These are phyloP conservation scores for Trametes maxima DNA, from an alignment of 768 basidiomycete species.

Conservation along the genomic window DNA sequence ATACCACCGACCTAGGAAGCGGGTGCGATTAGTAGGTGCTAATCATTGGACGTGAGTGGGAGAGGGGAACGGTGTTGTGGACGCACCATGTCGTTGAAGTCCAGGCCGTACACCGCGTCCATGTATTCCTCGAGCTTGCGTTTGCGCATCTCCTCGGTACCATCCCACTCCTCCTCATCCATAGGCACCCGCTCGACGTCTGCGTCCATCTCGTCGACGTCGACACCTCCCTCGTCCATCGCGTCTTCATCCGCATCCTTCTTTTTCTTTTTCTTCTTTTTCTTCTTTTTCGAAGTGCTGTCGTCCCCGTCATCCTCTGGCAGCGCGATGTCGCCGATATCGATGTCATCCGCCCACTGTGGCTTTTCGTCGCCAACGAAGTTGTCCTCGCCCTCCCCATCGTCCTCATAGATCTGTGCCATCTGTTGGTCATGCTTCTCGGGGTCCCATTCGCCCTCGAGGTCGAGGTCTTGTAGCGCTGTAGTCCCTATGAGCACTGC, in stretches of 20 bases:
- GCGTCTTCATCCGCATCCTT: conserved; percentile 40
- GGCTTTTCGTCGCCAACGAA: conserved; percentile 64
- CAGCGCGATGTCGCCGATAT: conserved; percentile 65
- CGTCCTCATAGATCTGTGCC: conserved; percentile 66
- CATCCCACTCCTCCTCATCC: conserved; percentile 76
- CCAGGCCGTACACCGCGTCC: conserved; percentile 87
- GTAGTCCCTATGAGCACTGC: conserved; percentile 14
- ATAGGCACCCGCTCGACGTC: conserved; percentile 59
- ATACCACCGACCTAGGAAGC: conserved; percentile 74
- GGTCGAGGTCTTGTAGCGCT: conserved; percentile 72
- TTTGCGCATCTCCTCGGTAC: conserved; percentile 91
- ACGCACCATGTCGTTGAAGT: conserved; percentile 94
- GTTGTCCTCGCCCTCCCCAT: conserved; percentile 39
- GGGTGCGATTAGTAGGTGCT: conserved; percentile 11
- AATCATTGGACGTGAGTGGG: not conserved
- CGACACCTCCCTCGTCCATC: conserved; percentile 50
- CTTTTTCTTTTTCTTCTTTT: conserved; percentile 63
- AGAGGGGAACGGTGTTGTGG: not conserved
- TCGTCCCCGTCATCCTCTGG: conserved; percentile 40
- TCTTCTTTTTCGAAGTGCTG: conserved; percentile 40
- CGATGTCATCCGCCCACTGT: conserved; percentile 88
- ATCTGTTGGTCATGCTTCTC: conserved; percentile 83
- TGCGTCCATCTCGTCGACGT: conserved; percentile 54
- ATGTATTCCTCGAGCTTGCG: conserved; percentile 83
- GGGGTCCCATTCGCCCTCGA: conserved; percentile 95